These are phyloP conservation scores for Cynanchum wilfordii DNA, from an alignment of 257 asterid species.

Conservation along the genomic window DNA sequence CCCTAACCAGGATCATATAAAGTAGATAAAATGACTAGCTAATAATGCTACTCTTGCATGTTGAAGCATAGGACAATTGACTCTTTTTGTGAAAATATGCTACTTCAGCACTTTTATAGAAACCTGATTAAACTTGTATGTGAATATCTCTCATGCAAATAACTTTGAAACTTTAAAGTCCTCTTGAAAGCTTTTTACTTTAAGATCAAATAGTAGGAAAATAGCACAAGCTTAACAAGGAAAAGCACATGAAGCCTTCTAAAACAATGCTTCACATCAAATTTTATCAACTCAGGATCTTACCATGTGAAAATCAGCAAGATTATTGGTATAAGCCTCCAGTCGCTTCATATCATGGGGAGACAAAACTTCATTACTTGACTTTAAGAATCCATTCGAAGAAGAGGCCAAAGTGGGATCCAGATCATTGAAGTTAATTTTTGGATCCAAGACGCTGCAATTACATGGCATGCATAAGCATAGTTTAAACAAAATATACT, in stretches of 20 bases:
- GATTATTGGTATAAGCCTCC: slow-evolving; percentile 76
- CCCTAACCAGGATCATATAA: background rate
- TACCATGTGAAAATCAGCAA: slow-evolving; percentile 62
- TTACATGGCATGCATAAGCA: slow-evolving; percentile 21
- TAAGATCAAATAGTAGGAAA: too few relatives aligned
- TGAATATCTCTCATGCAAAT: background rate
- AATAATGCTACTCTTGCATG: background rate
- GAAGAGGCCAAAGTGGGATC: slow-evolving; percentile 39
- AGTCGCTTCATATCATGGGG: slow-evolving; percentile 58
- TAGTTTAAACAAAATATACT: slow-evolving; percentile 10
- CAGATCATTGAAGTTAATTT: slow-evolving; percentile 50
- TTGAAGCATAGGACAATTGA: background rate
- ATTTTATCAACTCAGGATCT: background rate
- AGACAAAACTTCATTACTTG: slow-evolving; percentile 40
- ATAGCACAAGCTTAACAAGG: too few relatives aligned
- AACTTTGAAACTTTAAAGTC: background rate
- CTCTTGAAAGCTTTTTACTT: background rate
- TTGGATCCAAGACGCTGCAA: slow-evolving; percentile 92
- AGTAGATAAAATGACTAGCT: background rate
- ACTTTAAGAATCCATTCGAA: slow-evolving; percentile 39
- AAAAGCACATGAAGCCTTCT: background rate
- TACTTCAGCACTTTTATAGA: background rate
- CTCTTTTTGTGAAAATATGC: background rate
- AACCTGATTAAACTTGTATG: background rate
- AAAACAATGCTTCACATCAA: background rate